These are phyloP conservation scores for Blastocystis sp. DNA, from an alignment of 352 stramenopile genomes.

Conservation along the genomic window DNA sequence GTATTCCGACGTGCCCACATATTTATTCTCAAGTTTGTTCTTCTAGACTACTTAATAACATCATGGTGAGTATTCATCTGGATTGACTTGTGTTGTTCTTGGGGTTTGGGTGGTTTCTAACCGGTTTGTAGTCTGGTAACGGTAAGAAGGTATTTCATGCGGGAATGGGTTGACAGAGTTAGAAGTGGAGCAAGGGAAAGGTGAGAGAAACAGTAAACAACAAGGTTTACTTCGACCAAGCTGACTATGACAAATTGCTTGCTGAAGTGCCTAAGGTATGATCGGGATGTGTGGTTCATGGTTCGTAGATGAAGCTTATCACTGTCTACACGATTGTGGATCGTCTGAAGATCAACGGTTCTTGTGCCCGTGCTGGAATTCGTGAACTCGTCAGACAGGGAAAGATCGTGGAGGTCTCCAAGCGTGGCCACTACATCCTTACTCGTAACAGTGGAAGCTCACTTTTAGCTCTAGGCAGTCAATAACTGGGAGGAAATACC, in stretches of 20 bases:
- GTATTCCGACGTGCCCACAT: neutral
- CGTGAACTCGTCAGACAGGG: constrained; percentile 58
- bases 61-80: constrained; percentile 21
- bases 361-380: constrained; percentile 54
- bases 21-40: constrained; percentile 47
- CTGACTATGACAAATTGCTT: constrained; percentile 57
- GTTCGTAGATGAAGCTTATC: constrained; percentile 59
- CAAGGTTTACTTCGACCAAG: constrained; percentile 60
- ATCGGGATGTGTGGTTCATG: neutral
- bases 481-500: neutral
- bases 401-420: constrained; percentile 57
- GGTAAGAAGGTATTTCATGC: constrained; percentile 32
- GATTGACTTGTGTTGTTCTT: neutral
- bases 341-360: constrained; percentile 62
- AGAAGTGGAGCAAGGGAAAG: constrained; percentile 62
- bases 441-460: neutral
- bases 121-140: constrained; percentile 49
- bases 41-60: constrained; percentile 54
- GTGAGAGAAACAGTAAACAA: constrained; percentile 58
- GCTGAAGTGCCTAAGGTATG: constrained; percentile 57
- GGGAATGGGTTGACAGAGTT: neutral
- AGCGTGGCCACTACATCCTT: constrained; percentile 54
- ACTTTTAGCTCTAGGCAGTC: constrained; percentile 1
- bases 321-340: constrained; percentile 59
- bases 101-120: neutral